Base-by-base conservation (phyloP, 208 protist species). In the Novymonas esmeraldas region DNA sequence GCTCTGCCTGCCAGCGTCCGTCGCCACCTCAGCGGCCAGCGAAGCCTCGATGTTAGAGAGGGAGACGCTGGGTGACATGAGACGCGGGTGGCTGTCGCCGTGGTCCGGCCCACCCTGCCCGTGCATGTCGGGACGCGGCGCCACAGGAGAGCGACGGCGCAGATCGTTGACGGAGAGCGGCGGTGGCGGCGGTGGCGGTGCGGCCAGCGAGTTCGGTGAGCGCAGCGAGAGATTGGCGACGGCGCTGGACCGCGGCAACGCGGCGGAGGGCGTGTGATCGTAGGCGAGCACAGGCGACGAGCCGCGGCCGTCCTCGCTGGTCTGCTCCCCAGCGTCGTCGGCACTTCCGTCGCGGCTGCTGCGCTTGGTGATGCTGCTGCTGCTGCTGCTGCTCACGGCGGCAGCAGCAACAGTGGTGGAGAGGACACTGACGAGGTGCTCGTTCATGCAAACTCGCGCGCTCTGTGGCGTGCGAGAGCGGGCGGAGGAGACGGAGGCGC, bases 261-360 rank as follows among this genome's bases (percentile, higher is more conserved):
- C 6, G 0, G 9, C 11, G 16, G 18, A 42, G 2, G 28, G 31
- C 28, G 60, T 44, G 26, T 34, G 33, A 1, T 64, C 66, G 68
- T 74, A 67, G 34, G 16, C 4, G 34, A 67, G 52, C 44, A 74
- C 60, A 2, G 68, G 68, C 2, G 60, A 66, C 14, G 52, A 49
- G 14, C 34, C 31, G 31, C 36, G 34, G 24, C 33, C 34, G 29
- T 50, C 51, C 10, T 45, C 60, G 39, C 55, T 34, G 3, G n/a
- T n/a, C 13, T 0, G 26, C 24, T 46, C 31, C 29, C n/a, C 36
- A 13, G 34, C 31, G 11, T 38, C 28, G 29, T 2, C 29, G 28
- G 18, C 22, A 18, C 11, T 46, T 39, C 24, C 39, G 22, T 24
- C 11, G 22, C 39, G 7, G 38, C 24, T 33, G 55, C 36, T 61